Conservation (phyloP, 208 protist genomes). For the Leishmania amazonensis region DNA sequence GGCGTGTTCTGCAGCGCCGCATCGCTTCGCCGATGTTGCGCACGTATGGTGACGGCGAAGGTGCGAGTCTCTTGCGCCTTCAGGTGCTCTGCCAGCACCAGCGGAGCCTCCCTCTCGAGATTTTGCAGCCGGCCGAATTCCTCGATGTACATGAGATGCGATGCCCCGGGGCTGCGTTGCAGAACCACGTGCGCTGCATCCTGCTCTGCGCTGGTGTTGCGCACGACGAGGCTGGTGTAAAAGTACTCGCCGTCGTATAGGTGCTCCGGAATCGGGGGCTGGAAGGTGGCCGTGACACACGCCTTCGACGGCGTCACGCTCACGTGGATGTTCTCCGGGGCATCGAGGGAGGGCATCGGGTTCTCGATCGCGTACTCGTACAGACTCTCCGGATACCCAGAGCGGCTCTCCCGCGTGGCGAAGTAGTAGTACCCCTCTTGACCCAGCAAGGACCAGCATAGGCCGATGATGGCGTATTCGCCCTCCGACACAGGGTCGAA, state of each 20-base stretch:
- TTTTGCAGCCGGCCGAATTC: constrained; percentile 53
- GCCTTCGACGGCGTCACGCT: constrained; percentile 64
- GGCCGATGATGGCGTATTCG: constrained; percentile 75
- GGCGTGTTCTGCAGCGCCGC: constrained; percentile 37
- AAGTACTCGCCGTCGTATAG: constrained; percentile 85
- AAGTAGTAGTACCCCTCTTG: constrained; percentile 89
- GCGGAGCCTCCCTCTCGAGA: constrained; percentile 39
- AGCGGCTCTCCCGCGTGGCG: constrained; percentile 49
- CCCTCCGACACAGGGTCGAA: constrained; percentile 66
- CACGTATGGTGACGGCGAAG: constrained; percentile 53
- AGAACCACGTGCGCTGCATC: constrained; percentile 64
- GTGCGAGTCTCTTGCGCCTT: constrained; percentile 40
- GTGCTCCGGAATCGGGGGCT: constrained; percentile 58
- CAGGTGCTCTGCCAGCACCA: constrained; percentile 54
- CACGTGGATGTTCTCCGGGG: constrained; percentile 69
- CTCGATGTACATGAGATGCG: constrained; percentile 69
- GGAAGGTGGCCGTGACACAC: constrained; percentile 51
- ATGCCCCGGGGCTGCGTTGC: constrained; percentile 69
- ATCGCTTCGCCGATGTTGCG: constrained; percentile 60
- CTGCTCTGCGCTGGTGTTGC: constrained; percentile 62
- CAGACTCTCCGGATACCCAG: constrained; percentile 44
- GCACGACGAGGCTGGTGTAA: constrained; percentile 57
- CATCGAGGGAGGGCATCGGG: constrained; percentile 56
- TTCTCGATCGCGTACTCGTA: constrained; percentile 81
- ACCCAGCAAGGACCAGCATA: constrained; percentile 63